Evolutionary conservation across 1,284 basidiomycete species (phyloP).

Genomic region (Malassezia psittaci): DNA sequence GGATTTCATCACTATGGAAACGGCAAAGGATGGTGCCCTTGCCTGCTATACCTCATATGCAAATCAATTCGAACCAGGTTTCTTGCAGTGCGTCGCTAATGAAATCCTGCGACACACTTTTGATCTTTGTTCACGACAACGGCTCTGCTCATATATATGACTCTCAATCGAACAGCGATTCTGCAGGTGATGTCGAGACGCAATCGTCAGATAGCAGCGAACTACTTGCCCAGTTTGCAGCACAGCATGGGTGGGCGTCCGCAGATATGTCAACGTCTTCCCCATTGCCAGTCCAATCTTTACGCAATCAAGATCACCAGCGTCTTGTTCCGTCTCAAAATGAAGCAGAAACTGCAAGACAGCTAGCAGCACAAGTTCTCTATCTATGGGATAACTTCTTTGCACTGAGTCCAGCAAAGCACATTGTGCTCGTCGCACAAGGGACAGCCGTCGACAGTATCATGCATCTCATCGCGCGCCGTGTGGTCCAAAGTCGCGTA

Average conservation of each 20-base stretch:
- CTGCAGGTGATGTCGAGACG: not conserved
- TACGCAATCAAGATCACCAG: conserved; percentile 5
- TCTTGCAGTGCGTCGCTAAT: conserved; percentile 65
- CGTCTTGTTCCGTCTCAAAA: not conserved
- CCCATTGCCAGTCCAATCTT: not conserved
- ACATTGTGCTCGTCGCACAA: conserved; percentile 73
- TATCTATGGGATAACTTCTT: conserved; percentile 95
- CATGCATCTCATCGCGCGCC: conserved; percentile 61
- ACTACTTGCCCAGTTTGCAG: conserved; percentile 67
- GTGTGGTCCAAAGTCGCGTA: conserved; percentile 19
- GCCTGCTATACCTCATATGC: not conserved
- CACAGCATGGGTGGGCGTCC: conserved; percentile 58
- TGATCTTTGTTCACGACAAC: conserved; percentile 38
- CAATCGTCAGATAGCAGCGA: conserved; percentile 65
- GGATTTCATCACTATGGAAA: conserved; percentile 6
- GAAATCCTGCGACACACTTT: conserved; percentile 17
- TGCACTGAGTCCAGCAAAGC: conserved; percentile 57
- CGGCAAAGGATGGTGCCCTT: conserved; percentile 5
- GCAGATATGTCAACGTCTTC: conserved; percentile 58
- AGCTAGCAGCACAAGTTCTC: conserved; percentile 57
- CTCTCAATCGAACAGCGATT: not conserved
- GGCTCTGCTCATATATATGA: conserved; percentile 24
- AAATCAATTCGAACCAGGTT: conserved; percentile 41
- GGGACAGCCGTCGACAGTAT: conserved; percentile 68
- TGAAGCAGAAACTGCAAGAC: conserved; percentile 35